Evolutionary conservation across 768 basidiomycete species (phyloP), one percentile per base, ranked within the genome.

Genomic region (Russula virescens): DNA sequence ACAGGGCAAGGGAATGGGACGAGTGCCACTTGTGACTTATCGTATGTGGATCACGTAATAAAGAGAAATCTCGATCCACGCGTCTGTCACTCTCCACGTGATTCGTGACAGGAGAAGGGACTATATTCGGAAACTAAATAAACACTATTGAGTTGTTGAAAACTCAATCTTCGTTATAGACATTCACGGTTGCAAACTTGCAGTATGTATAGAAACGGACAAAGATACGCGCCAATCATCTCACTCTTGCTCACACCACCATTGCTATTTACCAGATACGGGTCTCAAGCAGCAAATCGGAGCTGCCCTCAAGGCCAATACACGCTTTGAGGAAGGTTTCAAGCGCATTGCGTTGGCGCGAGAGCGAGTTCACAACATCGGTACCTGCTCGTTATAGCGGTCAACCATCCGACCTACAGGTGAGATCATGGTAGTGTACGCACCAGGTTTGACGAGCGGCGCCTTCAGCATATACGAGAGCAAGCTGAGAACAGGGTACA

Each of bases 381-480:
- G 88, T 89, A 58, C 91, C 89, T 76, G 51, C 13, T 53, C 56
- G 56, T 10, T 50, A 58, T 6, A 10, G 13, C 38, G 3, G 45
- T 68, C 11, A 69, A 46, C 18, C 31, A 18, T 60, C 23, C 38
- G 21, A 4, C 14, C 34, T 23, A 19, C 1, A 48, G 43, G 28
- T 23, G 31, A 47, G 26, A 53, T 35, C n/a, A 4, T 31, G 31
- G 8, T 31, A 8, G 26, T 3, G 11, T 34, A 68, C 79, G 62
- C 69, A 82, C 86, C 90, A 68, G 90, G 91, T 80, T 95, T 95
- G 76, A 95, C 94, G 71, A 95, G 84, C n/a, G 94, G 93, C 0
- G 94, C 94, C 81, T 97, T 97, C 77, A 96, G 86, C 94, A 98
- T 96, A 82, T 95, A 98, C 47, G 87, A 90, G 59, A 98, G 81